Evolutionary conservation across 148 eudicot species (phyloP).

Genomic region (Pharnaceum exiguum): DNA sequence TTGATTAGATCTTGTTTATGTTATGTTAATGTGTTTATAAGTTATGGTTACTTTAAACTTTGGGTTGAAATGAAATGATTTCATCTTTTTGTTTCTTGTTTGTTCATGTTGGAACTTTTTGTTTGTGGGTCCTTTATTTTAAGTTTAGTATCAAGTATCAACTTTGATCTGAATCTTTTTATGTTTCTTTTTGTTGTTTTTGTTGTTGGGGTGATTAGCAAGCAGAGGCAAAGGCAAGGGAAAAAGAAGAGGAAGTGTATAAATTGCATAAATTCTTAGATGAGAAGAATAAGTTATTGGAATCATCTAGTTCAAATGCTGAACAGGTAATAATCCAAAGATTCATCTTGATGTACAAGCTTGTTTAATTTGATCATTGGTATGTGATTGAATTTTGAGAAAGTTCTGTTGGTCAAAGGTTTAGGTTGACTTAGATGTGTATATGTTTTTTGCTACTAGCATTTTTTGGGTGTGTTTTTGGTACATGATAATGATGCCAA

Average conservation of each 20-base stretch:
- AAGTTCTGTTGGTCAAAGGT: neutral
- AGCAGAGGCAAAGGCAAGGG: slow-evolving; percentile 76
- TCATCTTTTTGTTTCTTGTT: slow-evolving; percentile 27
- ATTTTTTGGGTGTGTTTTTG: slow-evolving; percentile 14
- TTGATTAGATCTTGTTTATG: neutral
- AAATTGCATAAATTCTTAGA: slow-evolving; percentile 69
- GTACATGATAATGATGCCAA: slow-evolving; percentile 1
- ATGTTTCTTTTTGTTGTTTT: neutral
- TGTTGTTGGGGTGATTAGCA: slow-evolving; percentile 36
- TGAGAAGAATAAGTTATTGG: slow-evolving; percentile 62
- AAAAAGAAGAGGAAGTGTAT: slow-evolving; percentile 60
- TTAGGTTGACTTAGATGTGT: slow-evolving; percentile 1
- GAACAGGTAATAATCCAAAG: slow-evolving; percentile 47
- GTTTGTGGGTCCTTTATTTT: slow-evolving; percentile 29
- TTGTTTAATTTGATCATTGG: slow-evolving; percentile 13
- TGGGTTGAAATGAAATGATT: slow-evolving; percentile 33
- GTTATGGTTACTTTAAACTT: neutral
- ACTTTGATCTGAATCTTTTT: neutral
- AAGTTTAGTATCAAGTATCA: neutral
- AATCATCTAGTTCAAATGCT: slow-evolving; percentile 52
- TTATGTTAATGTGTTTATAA: slow-evolving; percentile 1
- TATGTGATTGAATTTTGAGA: slow-evolving; percentile 10
- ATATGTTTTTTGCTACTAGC: slow-evolving; percentile 5
- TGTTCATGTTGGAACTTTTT: slow-evolving; percentile 14
- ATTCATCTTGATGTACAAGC: slow-evolving; percentile 13